Percentiles rank a stretch among this genome's conserved stretches.
Evolutionary conservation across 1,284 basidiomycete genomes (phyloP).

Genomic region (Mycena sp.): DNA sequence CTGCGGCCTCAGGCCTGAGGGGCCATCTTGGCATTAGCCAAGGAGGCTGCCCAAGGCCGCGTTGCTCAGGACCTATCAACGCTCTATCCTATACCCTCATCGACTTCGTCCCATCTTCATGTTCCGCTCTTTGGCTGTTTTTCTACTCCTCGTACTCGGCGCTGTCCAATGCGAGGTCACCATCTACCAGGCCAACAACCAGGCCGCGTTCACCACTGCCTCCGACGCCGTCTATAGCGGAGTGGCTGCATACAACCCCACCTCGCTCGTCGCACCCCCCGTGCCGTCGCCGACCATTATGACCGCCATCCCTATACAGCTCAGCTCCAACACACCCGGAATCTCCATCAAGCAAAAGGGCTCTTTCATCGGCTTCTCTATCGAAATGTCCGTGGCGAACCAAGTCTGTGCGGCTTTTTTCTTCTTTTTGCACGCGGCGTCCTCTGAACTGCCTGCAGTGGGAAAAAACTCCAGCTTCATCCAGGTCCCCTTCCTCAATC

Average conservation of each 20-base stretch:
- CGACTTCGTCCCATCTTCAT: no score
- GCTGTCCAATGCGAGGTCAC: conserved; percentile 32
- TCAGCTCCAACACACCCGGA: conserved; percentile 49
- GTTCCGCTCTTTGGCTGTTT: no score
- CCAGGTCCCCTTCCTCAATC: conserved; percentile 75
- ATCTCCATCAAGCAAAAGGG: conserved; percentile 65
- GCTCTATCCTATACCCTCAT: no score
- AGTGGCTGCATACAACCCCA: conserved; percentile 55
- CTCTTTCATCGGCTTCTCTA: conserved; percentile 72
- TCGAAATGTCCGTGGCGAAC: conserved; percentile 74
- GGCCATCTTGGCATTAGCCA: no score
- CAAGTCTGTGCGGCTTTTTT: conserved; percentile 57
- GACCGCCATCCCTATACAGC: conserved; percentile 46
- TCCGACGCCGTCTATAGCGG: conserved; percentile 33
- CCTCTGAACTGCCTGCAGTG: conserved; percentile 12
- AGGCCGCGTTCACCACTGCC: conserved; percentile 30
- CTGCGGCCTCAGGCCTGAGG: no score
- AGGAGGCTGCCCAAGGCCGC: no score
- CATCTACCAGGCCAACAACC: conserved; percentile 37
- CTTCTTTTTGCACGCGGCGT: neutral
- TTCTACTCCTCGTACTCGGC: neutral
- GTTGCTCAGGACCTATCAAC: no score
- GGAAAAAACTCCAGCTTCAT: conserved; percentile 44
- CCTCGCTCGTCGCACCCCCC: conserved; percentile 52
- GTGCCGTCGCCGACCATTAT: conserved; percentile 51